phyloP scores from a whole-genome alignment of 352 stramenopile species.

The Pseudoperonospora humuli region DNA sequence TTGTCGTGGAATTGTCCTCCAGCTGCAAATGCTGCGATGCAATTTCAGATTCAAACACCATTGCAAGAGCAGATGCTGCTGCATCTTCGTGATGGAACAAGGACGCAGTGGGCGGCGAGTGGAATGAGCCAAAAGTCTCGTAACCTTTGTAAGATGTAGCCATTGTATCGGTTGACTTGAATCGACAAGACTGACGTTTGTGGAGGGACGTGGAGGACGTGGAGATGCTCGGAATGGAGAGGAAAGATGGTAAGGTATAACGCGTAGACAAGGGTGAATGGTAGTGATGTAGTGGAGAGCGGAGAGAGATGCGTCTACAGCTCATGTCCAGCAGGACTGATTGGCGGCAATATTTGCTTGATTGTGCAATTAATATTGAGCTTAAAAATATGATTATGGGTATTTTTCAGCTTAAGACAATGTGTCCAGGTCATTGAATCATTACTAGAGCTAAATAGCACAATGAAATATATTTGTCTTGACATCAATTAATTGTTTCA shows the following conservation, averaged over 20 bases:
- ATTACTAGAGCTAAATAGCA: too few relatives aligned
- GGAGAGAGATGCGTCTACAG: neutral
- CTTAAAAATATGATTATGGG: neutral
- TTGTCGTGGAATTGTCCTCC: slow-evolving; percentile 6
- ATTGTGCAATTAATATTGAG: neutral
- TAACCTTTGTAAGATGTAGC: slow-evolving; percentile 26
- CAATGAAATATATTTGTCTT: too few relatives aligned
- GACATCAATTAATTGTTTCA: too few relatives aligned
- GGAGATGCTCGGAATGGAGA: neutral
- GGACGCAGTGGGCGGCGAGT: slow-evolving; percentile 45
- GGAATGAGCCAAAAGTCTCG: slow-evolving; percentile 72
- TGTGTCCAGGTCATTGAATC: too few relatives aligned
- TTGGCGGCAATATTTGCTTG: neutral
- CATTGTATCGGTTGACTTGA: slow-evolving; percentile 6
- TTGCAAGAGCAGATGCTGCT: neutral
- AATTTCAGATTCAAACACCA: slow-evolving; percentile 17
- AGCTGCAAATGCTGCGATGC: slow-evolving; percentile 12
- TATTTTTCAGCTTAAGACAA: too few relatives aligned
- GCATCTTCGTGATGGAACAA: slow-evolving; percentile 34
- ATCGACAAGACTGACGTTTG: slow-evolving; percentile 4
- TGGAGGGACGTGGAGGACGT: neutral
- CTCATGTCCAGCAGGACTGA: neutral
- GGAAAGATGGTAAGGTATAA: neutral
- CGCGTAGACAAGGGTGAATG: neutral
- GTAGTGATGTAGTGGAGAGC: neutral